Evolutionary conservation across 2,329 filamentous ascomycete species (phyloP), one percentile per base, ranked within the genome.

Genomic region (Botrytis galanthina): DNA sequence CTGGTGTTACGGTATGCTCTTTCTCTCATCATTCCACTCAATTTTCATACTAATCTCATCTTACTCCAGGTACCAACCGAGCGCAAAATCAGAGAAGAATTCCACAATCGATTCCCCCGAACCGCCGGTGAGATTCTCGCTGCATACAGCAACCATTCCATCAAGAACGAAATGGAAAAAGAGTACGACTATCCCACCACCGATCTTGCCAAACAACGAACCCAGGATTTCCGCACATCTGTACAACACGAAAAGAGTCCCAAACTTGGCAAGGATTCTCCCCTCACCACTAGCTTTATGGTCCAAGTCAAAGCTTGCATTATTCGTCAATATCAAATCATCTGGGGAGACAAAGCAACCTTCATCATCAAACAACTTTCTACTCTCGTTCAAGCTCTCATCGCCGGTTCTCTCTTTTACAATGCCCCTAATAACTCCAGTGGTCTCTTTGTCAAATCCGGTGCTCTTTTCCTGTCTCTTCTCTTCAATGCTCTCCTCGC

Each of bases 391-490:
- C 88, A 91, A 77, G 89, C 90, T 0, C 81, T 93, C 8, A 87
- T 92, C 73, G 84, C 86, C 2, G 90, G 90, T 10, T 92, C 90
- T 0, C 84, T 92, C 5, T 93, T 93, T 81, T 93, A 92, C 81
- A 85, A 90, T 72, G 87, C 90, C 0, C 86, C 89, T 0, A 74
- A 82, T 37, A 88, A 86, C 68, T 88, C 89, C 0, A 84, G 81
- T 1, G 91, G 90, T 14, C 81, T 93, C 0, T 92, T 92, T 79
- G 79, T 87, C 77, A 91, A 91, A 77, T 85, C 86, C 0, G 91
- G 90, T 70, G 86, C 89, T 0, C 82, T 91, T 7, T 93, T 92
- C 83, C 87, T 92, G 69, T 84, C 90, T 0, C 83, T 92, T 0
- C 82, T 93, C 0, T 90, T 87, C 80, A 90, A 91, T 78, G 84